phyloP scores from a whole-genome alignment of 345 rosid species.

The Citrus sp. region DNA sequence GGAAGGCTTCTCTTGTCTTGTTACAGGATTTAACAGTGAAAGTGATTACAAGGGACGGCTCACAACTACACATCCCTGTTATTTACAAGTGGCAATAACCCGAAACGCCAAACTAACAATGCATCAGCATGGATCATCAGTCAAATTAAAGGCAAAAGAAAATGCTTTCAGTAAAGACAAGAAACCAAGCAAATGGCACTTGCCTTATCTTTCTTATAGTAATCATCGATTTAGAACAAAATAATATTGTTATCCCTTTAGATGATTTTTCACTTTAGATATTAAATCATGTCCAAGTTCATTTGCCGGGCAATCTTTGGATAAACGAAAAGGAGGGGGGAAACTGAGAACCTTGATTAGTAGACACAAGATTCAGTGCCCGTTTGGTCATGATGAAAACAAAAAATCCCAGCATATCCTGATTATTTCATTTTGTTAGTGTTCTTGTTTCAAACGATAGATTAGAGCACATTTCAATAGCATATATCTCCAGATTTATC shows the following conservation, averaged over 20 bases:
- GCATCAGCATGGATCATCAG: too few relatives aligned
- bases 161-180: not conserved
- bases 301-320: not conserved
- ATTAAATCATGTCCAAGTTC: not conserved
- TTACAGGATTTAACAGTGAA: not conserved
- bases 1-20: not conserved
- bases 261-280: not conserved
- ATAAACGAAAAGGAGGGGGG: not conserved
- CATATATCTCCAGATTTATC: not conserved
- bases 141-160: too few relatives aligned
- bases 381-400: not conserved
- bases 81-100: too few relatives aligned
- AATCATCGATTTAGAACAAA: not conserved
- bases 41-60: not conserved
- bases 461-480: not conserved
- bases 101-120: too few relatives aligned
- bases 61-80: too few relatives aligned
- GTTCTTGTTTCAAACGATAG: not conserved
- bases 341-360: not conserved
- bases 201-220: not conserved
- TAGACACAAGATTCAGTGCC: not conserved
- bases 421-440: not conserved
- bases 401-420: slow-evolving; percentile 5
- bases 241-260: not conserved
- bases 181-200: not conserved